These are phyloP conservation scores for Sisymbrium irio DNA, from an alignment of 345 rosid genomes.

Conservation along the genomic window DNA sequence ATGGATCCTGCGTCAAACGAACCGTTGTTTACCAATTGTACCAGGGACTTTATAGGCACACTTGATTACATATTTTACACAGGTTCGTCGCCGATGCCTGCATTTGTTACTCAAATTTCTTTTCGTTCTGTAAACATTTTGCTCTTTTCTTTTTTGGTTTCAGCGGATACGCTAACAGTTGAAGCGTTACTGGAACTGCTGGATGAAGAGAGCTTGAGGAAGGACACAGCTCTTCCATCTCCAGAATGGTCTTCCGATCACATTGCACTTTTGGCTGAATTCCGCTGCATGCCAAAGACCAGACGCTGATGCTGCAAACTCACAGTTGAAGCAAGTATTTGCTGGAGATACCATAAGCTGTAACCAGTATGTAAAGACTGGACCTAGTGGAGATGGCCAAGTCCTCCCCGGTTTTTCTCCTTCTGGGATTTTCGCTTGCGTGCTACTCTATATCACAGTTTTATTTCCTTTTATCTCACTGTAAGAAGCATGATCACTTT, in stretches of 20 bases:
- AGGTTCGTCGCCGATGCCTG: slow-evolving; percentile 42
- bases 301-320: slow-evolving; percentile 65
- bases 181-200: slow-evolving; percentile 95
- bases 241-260: slow-evolving; percentile 99
- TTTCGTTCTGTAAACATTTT: slow-evolving; percentile 2
- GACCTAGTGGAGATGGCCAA: slow-evolving; percentile 20
- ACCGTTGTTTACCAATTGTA: slow-evolving; percentile 93
- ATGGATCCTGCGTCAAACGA: slow-evolving; percentile 86
- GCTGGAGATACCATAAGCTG: slow-evolving; percentile 13
- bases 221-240: slow-evolving; percentile 99
- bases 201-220: slow-evolving; percentile 97
- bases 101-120: background rate
- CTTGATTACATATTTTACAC: slow-evolving; percentile 95
- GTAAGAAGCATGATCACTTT: slow-evolving; percentile 23
- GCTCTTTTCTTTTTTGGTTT: slow-evolving; percentile 3
- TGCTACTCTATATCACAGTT: slow-evolving; percentile 56
- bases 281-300: slow-evolving; percentile 86
- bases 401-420: slow-evolving; percentile 33
- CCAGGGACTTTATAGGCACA: slow-evolving; percentile 91
- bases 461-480: slow-evolving; percentile 25
- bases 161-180: slow-evolving; percentile 91
- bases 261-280: slow-evolving; percentile 91
- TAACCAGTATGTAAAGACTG: background rate
- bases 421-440: slow-evolving; percentile 37
- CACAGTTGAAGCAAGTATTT: slow-evolving; percentile 6